These are phyloP conservation scores for Penicillium sclerotiorum DNA, from an alignment of 2,329 filamentous ascomycete species.

Conservation along the genomic window DNA sequence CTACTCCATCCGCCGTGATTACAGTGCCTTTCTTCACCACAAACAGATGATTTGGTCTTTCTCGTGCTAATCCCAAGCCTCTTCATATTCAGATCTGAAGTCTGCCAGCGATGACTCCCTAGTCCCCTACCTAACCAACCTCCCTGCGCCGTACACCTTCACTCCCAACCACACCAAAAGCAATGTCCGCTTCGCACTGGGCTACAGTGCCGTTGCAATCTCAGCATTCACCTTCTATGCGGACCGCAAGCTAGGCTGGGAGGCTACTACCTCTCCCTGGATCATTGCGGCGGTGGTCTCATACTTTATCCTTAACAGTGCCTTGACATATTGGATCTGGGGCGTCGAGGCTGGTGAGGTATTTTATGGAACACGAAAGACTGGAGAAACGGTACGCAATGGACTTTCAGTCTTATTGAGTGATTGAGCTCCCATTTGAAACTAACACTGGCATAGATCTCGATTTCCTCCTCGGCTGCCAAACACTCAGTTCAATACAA, in stretches of 20 bases:
- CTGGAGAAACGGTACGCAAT: slow-evolving; percentile 63
- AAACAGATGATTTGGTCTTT: background rate
- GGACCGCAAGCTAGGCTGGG: slow-evolving; percentile 91
- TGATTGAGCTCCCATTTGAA: too few relatives aligned
- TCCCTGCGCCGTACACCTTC: slow-evolving; percentile 67
- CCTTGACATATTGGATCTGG: slow-evolving; percentile 82
- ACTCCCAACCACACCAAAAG: slow-evolving; percentile 76
- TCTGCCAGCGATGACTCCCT: slow-evolving; percentile 96
- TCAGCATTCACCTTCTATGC: slow-evolving; percentile 83
- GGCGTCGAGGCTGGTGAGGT: slow-evolving; percentile 78
- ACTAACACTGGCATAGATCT: slow-evolving; percentile 57
- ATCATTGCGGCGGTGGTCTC: slow-evolving; percentile 76
- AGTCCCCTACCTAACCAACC: slow-evolving; percentile 85
- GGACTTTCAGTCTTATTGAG: too few relatives aligned
- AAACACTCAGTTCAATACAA: slow-evolving; percentile 84
- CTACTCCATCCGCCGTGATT: background rate
- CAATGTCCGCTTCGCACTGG: slow-evolving; percentile 80
- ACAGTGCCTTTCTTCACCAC: background rate
- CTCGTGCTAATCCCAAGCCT: slow-evolving; percentile 6
- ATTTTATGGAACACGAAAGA: slow-evolving; percentile 74
- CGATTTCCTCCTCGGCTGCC: slow-evolving; percentile 70
- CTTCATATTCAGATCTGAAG: slow-evolving; percentile 72
- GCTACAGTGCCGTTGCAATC: slow-evolving; percentile 78
- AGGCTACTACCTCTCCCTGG: slow-evolving; percentile 73
- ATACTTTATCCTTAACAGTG: slow-evolving; percentile 78